Percentiles rank a stretch among this genome's conserved stretches.
These are phyloP conservation scores for Ustilago crameri DNA, from an alignment of 1,284 basidiomycete genomes.

Conservation along the genomic window DNA sequence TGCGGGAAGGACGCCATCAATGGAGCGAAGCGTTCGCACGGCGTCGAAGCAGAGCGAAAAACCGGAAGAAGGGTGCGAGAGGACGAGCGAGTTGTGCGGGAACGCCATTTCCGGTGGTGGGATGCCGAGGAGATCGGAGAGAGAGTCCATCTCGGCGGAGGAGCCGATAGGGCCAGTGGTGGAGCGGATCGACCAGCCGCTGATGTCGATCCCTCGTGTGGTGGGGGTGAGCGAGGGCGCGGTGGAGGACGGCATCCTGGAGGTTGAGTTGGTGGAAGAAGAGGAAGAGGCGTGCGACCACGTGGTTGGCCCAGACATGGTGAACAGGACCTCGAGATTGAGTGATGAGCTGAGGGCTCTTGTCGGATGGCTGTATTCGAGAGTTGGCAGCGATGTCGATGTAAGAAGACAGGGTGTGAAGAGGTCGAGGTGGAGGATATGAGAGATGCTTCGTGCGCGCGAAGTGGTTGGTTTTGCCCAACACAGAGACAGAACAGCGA, in stretches of 20 bases:
- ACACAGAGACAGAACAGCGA: too few relatives aligned
- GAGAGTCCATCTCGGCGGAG: slow-evolving; percentile 70
- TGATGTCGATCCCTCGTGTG: slow-evolving; percentile 57
- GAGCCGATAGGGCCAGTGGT: slow-evolving; percentile 62
- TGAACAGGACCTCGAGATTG: background rate
- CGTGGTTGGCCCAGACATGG: slow-evolving; percentile 24
- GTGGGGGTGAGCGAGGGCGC: slow-evolving; percentile 29
- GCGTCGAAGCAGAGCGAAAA: slow-evolving; percentile 79
- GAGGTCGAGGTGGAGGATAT: too few relatives aligned
- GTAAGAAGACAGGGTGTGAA: background rate
- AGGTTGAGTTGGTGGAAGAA: slow-evolving; percentile 2
- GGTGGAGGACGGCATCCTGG: slow-evolving; percentile 13
- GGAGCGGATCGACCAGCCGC: slow-evolving; percentile 59
- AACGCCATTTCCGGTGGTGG: slow-evolving; percentile 98
- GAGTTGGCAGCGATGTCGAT: background rate
- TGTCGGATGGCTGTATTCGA: background rate
- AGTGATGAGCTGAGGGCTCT: background rate
- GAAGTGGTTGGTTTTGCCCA: background rate
- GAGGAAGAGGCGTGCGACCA: slow-evolving; percentile 23
- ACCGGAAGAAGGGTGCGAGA: slow-evolving; percentile 73
- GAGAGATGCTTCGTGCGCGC: slow-evolving; percentile 34
- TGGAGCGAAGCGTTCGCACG: slow-evolving; percentile 77
- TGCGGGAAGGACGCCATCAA: slow-evolving; percentile 72
- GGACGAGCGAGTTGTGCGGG: slow-evolving; percentile 81
- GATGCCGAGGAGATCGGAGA: slow-evolving; percentile 79